Evolutionary conservation across 2,329 filamentous ascomycete species (phyloP).

Genomic region (Metarhizium anisopliae): DNA sequence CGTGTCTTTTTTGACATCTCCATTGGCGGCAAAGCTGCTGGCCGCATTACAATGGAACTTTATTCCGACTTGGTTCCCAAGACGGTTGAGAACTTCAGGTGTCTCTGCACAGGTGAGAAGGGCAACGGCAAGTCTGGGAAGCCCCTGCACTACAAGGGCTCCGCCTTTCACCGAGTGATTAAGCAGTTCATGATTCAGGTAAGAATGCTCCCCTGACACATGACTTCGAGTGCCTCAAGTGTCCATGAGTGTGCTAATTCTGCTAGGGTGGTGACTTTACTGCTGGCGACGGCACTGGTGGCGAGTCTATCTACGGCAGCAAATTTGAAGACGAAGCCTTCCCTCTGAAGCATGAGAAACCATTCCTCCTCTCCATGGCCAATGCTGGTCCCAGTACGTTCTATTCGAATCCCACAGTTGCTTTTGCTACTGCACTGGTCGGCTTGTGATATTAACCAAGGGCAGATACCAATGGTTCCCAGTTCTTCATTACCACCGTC

Average conservation of each 20-base stretch:
- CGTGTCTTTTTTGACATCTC: conserved; percentile 91
- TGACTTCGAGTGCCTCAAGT: not conserved
- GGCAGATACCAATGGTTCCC: conserved; percentile 83
- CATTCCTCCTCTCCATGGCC: conserved; percentile 94
- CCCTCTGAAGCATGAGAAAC: conserved; percentile 79
- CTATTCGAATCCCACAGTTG: too few species aligned
- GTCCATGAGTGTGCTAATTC: conserved; percentile 19
- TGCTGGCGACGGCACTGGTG: conserved; percentile 84
- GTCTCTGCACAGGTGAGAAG: conserved; percentile 91
- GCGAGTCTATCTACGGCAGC: conserved; percentile 93
- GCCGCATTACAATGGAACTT: conserved; percentile 81
- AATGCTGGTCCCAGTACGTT: conserved; percentile 81
- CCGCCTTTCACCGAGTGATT: conserved; percentile 90
- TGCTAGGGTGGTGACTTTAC: conserved; percentile 88
- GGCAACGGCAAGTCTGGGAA: conserved; percentile 73
- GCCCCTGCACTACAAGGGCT: conserved; percentile 88
- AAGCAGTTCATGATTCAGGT: conserved; percentile 88
- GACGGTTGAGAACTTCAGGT: conserved; percentile 93
- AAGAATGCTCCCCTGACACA: not conserved
- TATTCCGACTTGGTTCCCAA: conserved; percentile 73
- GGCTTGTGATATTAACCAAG: not conserved
- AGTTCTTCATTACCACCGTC: conserved; percentile 97
- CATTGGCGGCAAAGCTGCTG: conserved; percentile 63
- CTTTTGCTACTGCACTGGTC: not conserved
- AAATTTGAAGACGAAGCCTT: conserved; percentile 99